These are phyloP conservation scores for Tylopilus plumbeoviolaceoides DNA, from an alignment of 768 basidiomycete genomes.

Conservation along the genomic window DNA sequence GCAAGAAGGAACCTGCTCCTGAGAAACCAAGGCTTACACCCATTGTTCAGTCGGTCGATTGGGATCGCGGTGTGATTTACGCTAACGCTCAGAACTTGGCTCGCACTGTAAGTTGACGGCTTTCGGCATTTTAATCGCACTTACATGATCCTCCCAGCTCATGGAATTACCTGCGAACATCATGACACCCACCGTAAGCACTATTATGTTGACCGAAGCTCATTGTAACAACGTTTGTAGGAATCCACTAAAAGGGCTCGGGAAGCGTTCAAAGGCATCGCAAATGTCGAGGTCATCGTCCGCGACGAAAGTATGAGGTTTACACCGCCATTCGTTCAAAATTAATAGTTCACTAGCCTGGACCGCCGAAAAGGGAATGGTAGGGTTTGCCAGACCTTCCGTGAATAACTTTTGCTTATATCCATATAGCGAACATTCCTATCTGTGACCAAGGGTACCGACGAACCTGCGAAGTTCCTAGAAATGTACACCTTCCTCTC, in stretches of 20 bases:
- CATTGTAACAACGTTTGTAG: conserved; percentile 31
- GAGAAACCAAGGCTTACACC: conserved; percentile 49
- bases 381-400: conserved; percentile 21
- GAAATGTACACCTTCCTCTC: conserved; percentile 56
- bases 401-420: neutral
- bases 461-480: conserved; percentile 81
- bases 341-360: conserved; percentile 45
- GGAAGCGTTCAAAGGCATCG: conserved; percentile 59
- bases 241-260: conserved; percentile 67
- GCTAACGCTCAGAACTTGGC: conserved; percentile 78
- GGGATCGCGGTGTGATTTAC: conserved; percentile 72
- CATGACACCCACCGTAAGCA: conserved; percentile 72
- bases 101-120: conserved; percentile 50
- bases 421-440: conserved; percentile 67
- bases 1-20: conserved; percentile 46
- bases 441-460: conserved; percentile 77
- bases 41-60: conserved; percentile 44
- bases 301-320: conserved; percentile 61
- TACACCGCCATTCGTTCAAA: neutral
- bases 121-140: neutral
- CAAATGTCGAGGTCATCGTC: conserved; percentile 65
- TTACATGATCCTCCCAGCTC: conserved; percentile 41
- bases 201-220: neutral
- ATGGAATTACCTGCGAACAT: conserved; percentile 86
- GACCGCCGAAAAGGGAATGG: conserved; percentile 85